Percentiles rank a stretch among this genome's conserved stretches.
These are phyloP conservation scores for Halophytophthora polymorphica DNA, from an alignment of 352 stramenopile genomes.

Conservation along the genomic window DNA sequence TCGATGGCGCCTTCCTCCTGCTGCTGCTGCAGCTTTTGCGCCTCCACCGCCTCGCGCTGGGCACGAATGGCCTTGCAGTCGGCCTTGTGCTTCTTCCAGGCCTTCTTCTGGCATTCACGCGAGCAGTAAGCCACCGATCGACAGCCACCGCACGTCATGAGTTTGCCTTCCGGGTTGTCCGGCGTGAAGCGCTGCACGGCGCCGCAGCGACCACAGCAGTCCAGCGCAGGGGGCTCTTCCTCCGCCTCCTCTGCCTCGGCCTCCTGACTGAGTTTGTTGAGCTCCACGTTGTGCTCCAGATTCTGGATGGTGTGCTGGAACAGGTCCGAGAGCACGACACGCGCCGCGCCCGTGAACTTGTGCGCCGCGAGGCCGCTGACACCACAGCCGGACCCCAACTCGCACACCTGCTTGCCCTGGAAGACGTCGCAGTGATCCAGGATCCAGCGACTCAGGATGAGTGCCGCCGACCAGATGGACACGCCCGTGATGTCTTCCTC, in stretches of 20 bases:
- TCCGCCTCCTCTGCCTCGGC: slow-evolving; percentile 22
- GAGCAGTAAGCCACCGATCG: slow-evolving; percentile 78
- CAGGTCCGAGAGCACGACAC: slow-evolving; percentile 82
- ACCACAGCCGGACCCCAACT: slow-evolving; percentile 81
- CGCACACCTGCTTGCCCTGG: slow-evolving; percentile 70
- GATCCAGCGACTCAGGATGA: slow-evolving; percentile 83
- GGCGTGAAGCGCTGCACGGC: slow-evolving; percentile 68
- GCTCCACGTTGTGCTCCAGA: slow-evolving; percentile 70
- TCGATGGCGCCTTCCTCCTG: slow-evolving; percentile 32
- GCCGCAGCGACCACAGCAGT: slow-evolving; percentile 67
- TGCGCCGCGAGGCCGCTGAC: slow-evolving; percentile 76
- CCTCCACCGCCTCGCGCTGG: slow-evolving; percentile 25
- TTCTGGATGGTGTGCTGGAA: slow-evolving; percentile 84
- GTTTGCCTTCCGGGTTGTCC: slow-evolving; percentile 84
- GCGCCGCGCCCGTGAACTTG: slow-evolving; percentile 71
- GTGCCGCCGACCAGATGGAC: slow-evolving; percentile 86
- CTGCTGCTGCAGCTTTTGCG: slow-evolving; percentile 14
- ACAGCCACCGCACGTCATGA: slow-evolving; percentile 83
- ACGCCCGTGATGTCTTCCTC: slow-evolving; percentile 87
- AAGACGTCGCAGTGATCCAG: slow-evolving; percentile 66
- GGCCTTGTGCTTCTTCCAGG: slow-evolving; percentile 83
- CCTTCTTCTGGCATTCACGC: slow-evolving; percentile 82
- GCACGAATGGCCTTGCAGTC: slow-evolving; percentile 72
- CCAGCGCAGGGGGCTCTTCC: slow-evolving; percentile 22
- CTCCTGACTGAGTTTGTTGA: slow-evolving; percentile 49